Evolutionary conservation across 495 filamentous ascomycete species (phyloP), one percentile per base, ranked within the genome.

Genomic region (Penicillium riverlandense): DNA sequence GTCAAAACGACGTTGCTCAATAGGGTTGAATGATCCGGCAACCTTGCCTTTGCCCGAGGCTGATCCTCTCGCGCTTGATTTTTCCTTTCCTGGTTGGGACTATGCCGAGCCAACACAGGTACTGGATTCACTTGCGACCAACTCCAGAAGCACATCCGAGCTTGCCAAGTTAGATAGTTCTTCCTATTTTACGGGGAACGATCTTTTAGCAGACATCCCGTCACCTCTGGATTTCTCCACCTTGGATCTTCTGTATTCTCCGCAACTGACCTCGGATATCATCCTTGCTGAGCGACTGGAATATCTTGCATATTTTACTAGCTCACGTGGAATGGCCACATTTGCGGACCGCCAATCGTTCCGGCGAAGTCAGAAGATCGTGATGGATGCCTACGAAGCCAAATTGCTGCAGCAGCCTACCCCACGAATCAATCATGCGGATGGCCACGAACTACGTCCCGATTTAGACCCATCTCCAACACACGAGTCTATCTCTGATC

Each of bases 291-390:
- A 55, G 37, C 47, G 46, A 16, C 34, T 61, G 7, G 58, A 58
- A 28, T 52, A 54, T 31, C 39, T 61, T 7, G 52, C 52, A 11
- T 52, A 58, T 32, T 61, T 61, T 14, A 61, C 58, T 11, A 58
- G 52, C 27, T 40, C 41, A n/a, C 45, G 12, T 22, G 58, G 58
- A 1, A 51, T 61, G 52, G 43, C 42, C 0, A 54, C 52, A 2
- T 61, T 61, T 16, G 44, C 57, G 0, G 58, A 55, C 22, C 43
- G 37, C 1, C 46, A 53, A 15, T 50, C 55, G 1, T 49, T 61
- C 7, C 37, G 43, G 16, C 36, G 45, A 27, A 42, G 50, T 9
- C 58, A 61, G 32, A 48, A 49, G 15, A 38, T 55, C 8, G 34
- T 37, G 11, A 29, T 33, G 1, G 38, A 49, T 31, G 50, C 46